These are phyloP conservation scores for Trypanosoma boissoni DNA, from an alignment of 208 protist species.

Conservation along the genomic window DNA sequence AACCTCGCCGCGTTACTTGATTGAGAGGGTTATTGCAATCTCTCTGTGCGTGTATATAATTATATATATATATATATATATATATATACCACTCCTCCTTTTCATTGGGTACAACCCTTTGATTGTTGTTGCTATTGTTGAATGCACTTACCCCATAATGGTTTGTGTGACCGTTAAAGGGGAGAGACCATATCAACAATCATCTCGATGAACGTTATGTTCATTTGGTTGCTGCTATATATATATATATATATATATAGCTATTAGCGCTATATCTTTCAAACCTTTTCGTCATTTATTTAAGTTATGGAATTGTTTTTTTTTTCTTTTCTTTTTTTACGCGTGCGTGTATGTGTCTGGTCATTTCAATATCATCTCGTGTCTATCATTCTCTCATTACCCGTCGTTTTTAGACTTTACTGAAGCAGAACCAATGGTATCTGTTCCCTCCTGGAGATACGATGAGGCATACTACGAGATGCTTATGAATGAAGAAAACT, in stretches of 20 bases:
- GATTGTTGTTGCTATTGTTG: too few species aligned
- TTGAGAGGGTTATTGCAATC: not conserved
- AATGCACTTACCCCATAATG: too few species aligned
- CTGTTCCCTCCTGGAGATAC: conserved; percentile 48
- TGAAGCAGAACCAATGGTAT: not conserved
- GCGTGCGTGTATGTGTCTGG: conserved; percentile 8
- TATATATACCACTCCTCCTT: conserved; percentile 5
- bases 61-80: not conserved
- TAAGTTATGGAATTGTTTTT: conserved; percentile 19
- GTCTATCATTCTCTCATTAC: not conserved
- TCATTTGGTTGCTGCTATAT: too few species aligned
- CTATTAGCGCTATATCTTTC: conserved; percentile 7
- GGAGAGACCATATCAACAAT: too few species aligned
- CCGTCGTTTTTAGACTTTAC: conserved; percentile 7
- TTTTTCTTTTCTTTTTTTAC: conserved; percentile 4
- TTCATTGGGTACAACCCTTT: not conserved
- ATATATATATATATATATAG: too few species aligned
- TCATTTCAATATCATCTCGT: conserved; percentile 6
- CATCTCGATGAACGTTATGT: too few species aligned
- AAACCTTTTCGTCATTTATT: conserved; percentile 9
- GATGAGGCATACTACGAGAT: conserved; percentile 37
- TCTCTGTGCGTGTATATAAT: conserved; percentile 13
- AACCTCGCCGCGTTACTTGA: conserved; percentile 50
- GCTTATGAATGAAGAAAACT: conserved; percentile 32
- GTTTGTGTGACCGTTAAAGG: too few species aligned